Base-by-base conservation (phyloP, 306 rosid species). In the Dryas alaskensis region DNA sequence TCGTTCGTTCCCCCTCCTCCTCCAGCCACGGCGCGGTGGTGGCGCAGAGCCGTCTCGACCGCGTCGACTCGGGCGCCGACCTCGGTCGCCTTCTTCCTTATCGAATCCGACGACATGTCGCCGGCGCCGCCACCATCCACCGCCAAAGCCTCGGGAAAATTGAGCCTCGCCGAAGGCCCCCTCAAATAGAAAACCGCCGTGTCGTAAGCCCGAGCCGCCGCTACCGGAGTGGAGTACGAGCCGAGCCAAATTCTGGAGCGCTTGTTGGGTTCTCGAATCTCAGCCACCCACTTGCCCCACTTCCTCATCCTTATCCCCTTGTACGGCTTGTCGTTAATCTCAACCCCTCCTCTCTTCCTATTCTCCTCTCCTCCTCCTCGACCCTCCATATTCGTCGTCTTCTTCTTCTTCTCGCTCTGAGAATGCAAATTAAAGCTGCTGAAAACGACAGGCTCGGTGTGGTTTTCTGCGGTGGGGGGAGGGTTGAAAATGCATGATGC, bases 271-370 rank as follows among this genome's bases (percentile, higher is more conserved):
- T 95, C 99, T 39, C 99, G 78, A 82, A 95, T 95, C 87, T 95
- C 99, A 40, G 98, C 99, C 61, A 95, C 99, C 99, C 99, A 95
- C 79, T 95, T 95, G 0, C 99, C 99, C 99, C 99, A 95, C 93
- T 95, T 95, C 63, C 99, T 86, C 99, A 95, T 95, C 88, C 99
- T 80, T 70, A 95, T 95, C 85, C 99, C 99, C 83, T 95, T 95
- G 89, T 82, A 95, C 53, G 89, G 89, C 82, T 89, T 90, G 80
- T 88, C 96, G 16, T 84, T 31, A 31, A 31, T 84, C 7, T 76
- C 86, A 0, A 44, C 58, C 42, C 70, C 62, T 45, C 73, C 85
- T 67, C 87, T 59, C 75, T 75, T 80, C 73, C 80, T 85, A 9
- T 70, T 54, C 22, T 73, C 61, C 78, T 40, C 19, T 3, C 25